Base-by-base conservation (phyloP, 2,329 filamentous ascomycete species). In the Colletotrichum destructivum region DNA sequence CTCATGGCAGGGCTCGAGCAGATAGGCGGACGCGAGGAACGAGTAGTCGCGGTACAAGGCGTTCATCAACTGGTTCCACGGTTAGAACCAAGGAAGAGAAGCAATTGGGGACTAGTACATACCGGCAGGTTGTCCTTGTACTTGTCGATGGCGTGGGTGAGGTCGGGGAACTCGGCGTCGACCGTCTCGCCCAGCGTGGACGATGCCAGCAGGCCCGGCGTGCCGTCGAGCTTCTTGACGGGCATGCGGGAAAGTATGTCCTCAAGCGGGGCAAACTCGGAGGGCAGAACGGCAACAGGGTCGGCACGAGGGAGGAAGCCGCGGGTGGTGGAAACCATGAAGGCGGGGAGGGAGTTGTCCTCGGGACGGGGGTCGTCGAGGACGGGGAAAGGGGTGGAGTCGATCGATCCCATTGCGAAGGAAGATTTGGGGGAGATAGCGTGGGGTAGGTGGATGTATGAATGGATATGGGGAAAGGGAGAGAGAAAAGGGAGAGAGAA, bases 21-120 rank as follows among this genome's bases (percentile, higher is more conserved):
- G 86, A 80, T 97, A 98, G 0, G 94, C 93, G 31, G 94, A 97
- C 6, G 95, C 93, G 40, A 98, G 84, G 86, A 98, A 98, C 16
- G 93, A 93, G 81, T 98, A 98, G 84, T 98, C 95, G 23, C 95
- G 89, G 81, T 98, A 98, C 59, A 97, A 84, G 44, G 95, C 95
- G 77, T 95, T 96, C 86, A 97, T 91, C 71, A 94, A 84, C 54
- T 56, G 7, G 35, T 40, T 12, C 11, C 35, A 21, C 2, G 31
- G 54, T 56, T 12, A 56, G 54, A 8, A 40, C 1, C 11, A 9
- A 15, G 13, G 40, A 55, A 8, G 7, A 12, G 18, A 21, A 4
- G 18, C 6, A 9, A 13, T n/a, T n/a, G 35, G 31, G 31, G 0
- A 38, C 31, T 16, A 7, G 35, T 5, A n/a, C 54, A 38, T 40